These are phyloP conservation scores for Schoenoplectus tabernaemontani DNA, from an alignment of 202 grass and related monocot species.

Conservation along the genomic window DNA sequence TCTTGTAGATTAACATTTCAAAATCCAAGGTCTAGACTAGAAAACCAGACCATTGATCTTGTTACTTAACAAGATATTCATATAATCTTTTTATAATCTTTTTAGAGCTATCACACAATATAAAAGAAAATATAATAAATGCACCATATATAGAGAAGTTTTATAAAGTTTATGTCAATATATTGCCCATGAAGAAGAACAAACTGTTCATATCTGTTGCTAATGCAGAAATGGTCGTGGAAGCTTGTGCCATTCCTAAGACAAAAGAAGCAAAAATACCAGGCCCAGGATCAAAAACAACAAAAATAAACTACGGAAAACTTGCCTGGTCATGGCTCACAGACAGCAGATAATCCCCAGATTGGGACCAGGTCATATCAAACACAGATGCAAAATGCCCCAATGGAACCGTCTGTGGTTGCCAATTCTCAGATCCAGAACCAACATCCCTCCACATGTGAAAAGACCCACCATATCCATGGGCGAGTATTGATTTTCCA, in stretches of 20 bases:
- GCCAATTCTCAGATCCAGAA: conserved; percentile 73
- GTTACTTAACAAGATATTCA: neutral
- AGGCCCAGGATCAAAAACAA: neutral
- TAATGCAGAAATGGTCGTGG: neutral
- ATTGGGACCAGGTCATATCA: conserved; percentile 73
- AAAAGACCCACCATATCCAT: conserved; percentile 87
- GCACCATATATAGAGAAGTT: neutral
- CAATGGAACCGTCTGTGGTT: conserved; percentile 64
- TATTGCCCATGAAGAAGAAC: neutral
- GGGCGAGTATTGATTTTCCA: conserved; percentile 76
- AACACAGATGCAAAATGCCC: conserved; percentile 91
- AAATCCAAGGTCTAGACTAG: neutral
- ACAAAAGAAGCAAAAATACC: neutral
- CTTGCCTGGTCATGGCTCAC: conserved; percentile 95
- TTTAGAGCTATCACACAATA: neutral
- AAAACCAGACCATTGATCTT: neutral
- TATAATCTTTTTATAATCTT: neutral
- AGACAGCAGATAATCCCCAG: conserved; percentile 69
- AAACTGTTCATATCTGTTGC: neutral
- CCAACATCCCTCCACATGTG: conserved; percentile 93
- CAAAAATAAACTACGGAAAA: conserved; percentile 25
- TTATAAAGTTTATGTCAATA: neutral
- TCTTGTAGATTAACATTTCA: neutral
- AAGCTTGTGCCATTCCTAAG: neutral
- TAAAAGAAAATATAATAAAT: neutral